Conservation (phyloP, 2,329 filamentous ascomycete species). For the Alternaria arbusti region DNA sequence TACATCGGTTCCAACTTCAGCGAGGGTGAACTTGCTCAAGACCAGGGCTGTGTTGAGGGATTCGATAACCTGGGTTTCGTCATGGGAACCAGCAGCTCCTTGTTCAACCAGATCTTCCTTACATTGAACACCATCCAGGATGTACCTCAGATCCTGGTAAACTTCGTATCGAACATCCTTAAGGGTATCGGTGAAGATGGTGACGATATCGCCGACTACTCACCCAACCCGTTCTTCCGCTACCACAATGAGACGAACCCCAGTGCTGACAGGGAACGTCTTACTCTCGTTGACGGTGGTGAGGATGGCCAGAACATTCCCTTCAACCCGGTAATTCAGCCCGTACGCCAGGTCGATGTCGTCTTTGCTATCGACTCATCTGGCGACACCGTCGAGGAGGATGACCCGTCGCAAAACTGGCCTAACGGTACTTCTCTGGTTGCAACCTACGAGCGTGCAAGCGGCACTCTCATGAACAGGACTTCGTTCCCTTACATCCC, state of each 20-base stretch:
- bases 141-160: constrained; percentile 58
- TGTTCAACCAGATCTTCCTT: constrained; percentile 82
- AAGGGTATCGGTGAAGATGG: constrained; percentile 62
- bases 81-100: constrained; percentile 82
- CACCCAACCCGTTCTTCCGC: constrained; percentile 76
- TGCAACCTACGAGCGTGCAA: constrained; percentile 73
- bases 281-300: constrained; percentile 80
- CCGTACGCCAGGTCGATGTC: constrained; percentile 73
- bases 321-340: constrained; percentile 77
- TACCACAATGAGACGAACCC: constrained; percentile 67
- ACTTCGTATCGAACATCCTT: constrained; percentile 62
- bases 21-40: constrained; percentile 62
- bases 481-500: constrained; percentile 76
- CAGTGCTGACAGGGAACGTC: constrained; percentile 59
- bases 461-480: constrained; percentile 66
- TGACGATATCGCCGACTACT: constrained; percentile 76
- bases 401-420: constrained; percentile 60
- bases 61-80: constrained; percentile 84
- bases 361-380: constrained; percentile 83
- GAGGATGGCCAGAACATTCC: constrained; percentile 82
- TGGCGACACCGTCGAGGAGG: constrained; percentile 65
- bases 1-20: constrained; percentile 78
- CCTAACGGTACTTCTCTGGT: constrained; percentile 79
- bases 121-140: constrained; percentile 63
- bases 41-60: constrained; percentile 72